Evolutionary conservation across 176 grass and related monocot genomes (phyloP).

Genomic region (Paspalum notatum): DNA sequence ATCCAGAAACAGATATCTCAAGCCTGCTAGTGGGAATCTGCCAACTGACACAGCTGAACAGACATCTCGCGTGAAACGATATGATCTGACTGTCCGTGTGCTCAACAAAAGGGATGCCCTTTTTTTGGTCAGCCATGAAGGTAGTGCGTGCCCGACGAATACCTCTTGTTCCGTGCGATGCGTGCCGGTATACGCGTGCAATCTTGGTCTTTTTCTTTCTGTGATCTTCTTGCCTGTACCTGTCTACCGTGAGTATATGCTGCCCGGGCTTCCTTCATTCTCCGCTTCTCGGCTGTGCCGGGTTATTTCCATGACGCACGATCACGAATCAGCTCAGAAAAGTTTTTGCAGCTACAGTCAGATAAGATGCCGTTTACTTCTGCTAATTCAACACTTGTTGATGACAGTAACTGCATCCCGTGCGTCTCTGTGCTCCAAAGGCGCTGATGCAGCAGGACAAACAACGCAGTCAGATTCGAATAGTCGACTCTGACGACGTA

Average conservation of each 20-base stretch:
- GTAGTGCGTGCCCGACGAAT: not conserved
- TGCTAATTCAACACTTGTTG: not conserved
- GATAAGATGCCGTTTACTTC: too few relatives aligned
- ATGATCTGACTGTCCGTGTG: conserved; percentile 1
- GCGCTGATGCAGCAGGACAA: not conserved
- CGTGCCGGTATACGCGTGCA: conserved; percentile 21
- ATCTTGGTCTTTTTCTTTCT: too few relatives aligned
- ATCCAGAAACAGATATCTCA: not conserved
- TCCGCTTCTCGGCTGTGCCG: not conserved
- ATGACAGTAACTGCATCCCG: not conserved
- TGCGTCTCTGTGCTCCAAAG: not conserved
- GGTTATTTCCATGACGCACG: not conserved
- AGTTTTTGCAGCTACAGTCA: too few relatives aligned
- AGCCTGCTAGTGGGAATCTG: not conserved
- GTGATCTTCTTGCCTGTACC: not conserved
- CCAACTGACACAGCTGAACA: not conserved
- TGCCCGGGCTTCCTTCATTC: not conserved
- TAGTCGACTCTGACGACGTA: not conserved
- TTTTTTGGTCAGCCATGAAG: not conserved
- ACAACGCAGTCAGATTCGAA: not conserved
- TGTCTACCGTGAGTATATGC: not conserved
- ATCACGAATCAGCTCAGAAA: too few relatives aligned
- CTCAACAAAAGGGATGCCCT: not conserved
- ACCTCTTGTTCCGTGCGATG: not conserved
- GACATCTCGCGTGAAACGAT: not conserved